Base-by-base conservation (phyloP, 2,329 filamentous ascomycete species). In the Penicillium sp. region DNA sequence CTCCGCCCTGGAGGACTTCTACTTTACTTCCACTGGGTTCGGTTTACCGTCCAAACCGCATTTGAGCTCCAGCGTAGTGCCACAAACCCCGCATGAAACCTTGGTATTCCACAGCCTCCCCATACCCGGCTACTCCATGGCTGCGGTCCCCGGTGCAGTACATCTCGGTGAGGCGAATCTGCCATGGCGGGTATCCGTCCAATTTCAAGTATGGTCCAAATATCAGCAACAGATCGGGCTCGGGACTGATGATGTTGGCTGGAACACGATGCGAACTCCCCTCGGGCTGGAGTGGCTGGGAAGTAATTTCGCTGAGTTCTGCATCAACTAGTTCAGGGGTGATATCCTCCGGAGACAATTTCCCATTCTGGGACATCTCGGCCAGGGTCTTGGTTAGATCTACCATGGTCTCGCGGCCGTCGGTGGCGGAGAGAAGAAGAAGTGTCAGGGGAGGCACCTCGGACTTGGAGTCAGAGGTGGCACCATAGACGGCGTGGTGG, bases 161-260 rank as follows among this genome's bases (percentile, higher is more conserved):
- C 57, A 99, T 97, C 80, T 99, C 95, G 0, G 93, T 97, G 70
- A 99, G 79, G 44, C 95, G 85, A 60, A 98, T 85, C 77, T 97
- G 95, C 95, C 95, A 99, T 1, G 95, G 95, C 10, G 95, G 95
- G 72, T 98, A 99, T 10, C 95, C 92, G 53, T 92, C 88, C 45
- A 99, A 78, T 72, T 92, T 88, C 53, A 98, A 86, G 50, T 87
- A 86, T 4, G 93, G 91, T 1, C 89, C 87, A 73, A 99, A 99
- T 9, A 96, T 79, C 54, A 99, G 85, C 57, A 99, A 79, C 14
- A 99, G 80, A 72, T 98, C 93, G 2, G 95, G 95, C 76, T 99
- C 93, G 10, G 85, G 83, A 83, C 96, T 95, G 59, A 96, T 87
- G 51, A 62, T 50, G 3, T 52, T 54, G 14, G 16, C 26, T 11